Percentiles rank a stretch among this genome's conserved stretches.
Conservation (phyloP, 2,329 filamentous ascomycete species). For the Fusarium sp. region DNA sequence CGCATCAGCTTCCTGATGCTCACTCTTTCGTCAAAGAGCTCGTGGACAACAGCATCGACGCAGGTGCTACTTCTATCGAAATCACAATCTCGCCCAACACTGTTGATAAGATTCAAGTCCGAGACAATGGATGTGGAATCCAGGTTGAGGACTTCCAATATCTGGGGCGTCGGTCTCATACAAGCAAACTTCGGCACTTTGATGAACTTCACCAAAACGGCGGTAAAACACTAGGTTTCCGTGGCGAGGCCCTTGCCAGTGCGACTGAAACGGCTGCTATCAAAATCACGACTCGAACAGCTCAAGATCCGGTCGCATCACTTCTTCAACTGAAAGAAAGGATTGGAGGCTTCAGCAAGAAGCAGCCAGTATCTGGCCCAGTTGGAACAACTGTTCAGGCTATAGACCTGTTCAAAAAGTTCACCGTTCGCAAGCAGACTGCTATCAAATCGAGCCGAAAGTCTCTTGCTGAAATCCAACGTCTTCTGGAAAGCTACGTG, state of each 20-base stretch:
- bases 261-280: slow-evolving; percentile 70
- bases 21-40: slow-evolving; percentile 78
- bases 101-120: slow-evolving; percentile 75
- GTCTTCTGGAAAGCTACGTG: slow-evolving; percentile 71
- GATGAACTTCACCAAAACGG: slow-evolving; percentile 69
- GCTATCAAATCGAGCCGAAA: slow-evolving; percentile 68
- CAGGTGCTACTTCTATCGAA: slow-evolving; percentile 73
- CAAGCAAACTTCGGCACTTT: slow-evolving; percentile 77
- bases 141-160: slow-evolving; percentile 67
- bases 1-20: slow-evolving; percentile 69
- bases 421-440: slow-evolving; percentile 72
- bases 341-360: slow-evolving; percentile 47
- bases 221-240: slow-evolving; percentile 75
- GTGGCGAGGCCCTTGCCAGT: slow-evolving; percentile 78
- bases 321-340: slow-evolving; percentile 56
- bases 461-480: slow-evolving; percentile 66
- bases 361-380: slow-evolving; percentile 60
- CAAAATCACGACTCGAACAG: slow-evolving; percentile 71
- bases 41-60: slow-evolving; percentile 81
- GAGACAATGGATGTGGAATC: slow-evolving; percentile 81
- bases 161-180: slow-evolving; percentile 75
- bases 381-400: slow-evolving; percentile 77
- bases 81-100: slow-evolving; percentile 73
- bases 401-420: slow-evolving; percentile 65
- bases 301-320: slow-evolving; percentile 68